Base-by-base conservation (phyloP, 164 flowering plant species). In the Cinnamomum chago region DNA sequence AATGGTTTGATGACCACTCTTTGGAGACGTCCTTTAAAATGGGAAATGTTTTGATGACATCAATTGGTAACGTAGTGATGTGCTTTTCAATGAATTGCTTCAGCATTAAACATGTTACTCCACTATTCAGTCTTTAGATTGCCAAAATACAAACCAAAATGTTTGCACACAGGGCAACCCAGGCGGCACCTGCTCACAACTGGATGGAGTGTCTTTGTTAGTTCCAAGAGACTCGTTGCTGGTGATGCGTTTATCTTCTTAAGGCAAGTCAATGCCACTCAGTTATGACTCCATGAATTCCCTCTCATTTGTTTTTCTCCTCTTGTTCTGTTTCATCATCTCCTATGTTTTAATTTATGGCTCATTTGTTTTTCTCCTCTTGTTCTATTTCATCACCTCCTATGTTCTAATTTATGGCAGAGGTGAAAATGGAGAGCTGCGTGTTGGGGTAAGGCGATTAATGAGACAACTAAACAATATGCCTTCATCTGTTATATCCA, bases 151-250 rank as follows among this genome's bases (percentile, higher is more conserved):
- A 51, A 62, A 50, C 62, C 30, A 22, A 62, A 76, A 35, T 65
- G 3, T 40, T n/a, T 40, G 27, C 30, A 50, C 82, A 68, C 89
- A 92, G 98, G 98, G 69, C 92, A 90, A 84, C 97, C 98, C 3
- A 85, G 93, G 83, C 87, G 98, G 18, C 98, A 94, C 82, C 81
- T 94, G 35, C 90, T 92, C 13, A 90, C 97, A 1, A 94, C 95
- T 51, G 95, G 98, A 40, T 94, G 98, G 95, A 90, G 97, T 82
- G 92, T 89, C 22, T 94, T 92, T 85, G 98, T 94, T 58, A 90
- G 91, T 79, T 86, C 95, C 70, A 94, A 94, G 80, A 92, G 87
- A 73, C 78, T 94, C 66, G 93, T 89, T 25, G 95, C 97, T 47
- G 98, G 97, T 30, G 98, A 94, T 83, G 92, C 97, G 1, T 94